Evolutionary conservation across 768 basidiomycete genomes (phyloP).

Genomic region (Harrya chromipes): DNA sequence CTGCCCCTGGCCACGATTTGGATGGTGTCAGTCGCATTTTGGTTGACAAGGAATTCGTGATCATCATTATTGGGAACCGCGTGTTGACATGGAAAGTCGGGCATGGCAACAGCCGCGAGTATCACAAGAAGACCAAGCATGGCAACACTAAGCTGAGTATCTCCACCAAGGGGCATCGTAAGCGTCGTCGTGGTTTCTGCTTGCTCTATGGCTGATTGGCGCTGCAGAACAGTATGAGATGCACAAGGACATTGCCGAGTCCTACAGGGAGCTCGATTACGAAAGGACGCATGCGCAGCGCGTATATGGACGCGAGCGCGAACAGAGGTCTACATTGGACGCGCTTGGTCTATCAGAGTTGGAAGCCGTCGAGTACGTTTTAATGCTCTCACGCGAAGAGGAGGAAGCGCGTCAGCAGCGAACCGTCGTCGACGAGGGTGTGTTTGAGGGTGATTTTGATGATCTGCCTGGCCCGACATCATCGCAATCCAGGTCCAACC

Average conservation of each 20-base stretch:
- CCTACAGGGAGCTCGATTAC: constrained; percentile 47
- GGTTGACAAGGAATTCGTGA: constrained; percentile 49
- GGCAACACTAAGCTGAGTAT: constrained; percentile 24
- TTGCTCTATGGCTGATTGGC: background rate
- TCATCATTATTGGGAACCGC: constrained; percentile 57
- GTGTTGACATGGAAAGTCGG: constrained; percentile 71
- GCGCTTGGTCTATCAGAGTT: constrained; percentile 68
- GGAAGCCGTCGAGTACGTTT: constrained; percentile 74
- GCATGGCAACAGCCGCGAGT: constrained; percentile 30
- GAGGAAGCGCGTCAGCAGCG: constrained; percentile 30
- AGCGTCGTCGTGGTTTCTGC: constrained; percentile 15
- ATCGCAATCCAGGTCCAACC: constrained; percentile 9
- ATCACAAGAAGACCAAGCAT: constrained; percentile 35
- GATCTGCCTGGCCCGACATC: constrained; percentile 16
- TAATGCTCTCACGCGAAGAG: constrained; percentile 86
- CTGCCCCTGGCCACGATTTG: constrained; percentile 32
- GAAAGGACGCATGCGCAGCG: constrained; percentile 41
- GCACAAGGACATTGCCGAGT: constrained; percentile 60
- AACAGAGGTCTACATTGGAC: constrained; percentile 55
- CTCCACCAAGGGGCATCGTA: constrained; percentile 46
- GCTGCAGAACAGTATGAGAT: constrained; percentile 62
- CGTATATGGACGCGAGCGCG: constrained; percentile 47
- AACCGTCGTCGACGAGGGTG: constrained; percentile 45
- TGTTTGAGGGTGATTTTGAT: constrained; percentile 51
- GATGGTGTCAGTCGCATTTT: constrained; percentile 55